A percentile compares a stretch with the other conserved stretches of the same genome.
Evolutionary conservation across 2,329 filamentous ascomycete genomes (phyloP).

Genomic region (Stemphylium vesicarium): DNA sequence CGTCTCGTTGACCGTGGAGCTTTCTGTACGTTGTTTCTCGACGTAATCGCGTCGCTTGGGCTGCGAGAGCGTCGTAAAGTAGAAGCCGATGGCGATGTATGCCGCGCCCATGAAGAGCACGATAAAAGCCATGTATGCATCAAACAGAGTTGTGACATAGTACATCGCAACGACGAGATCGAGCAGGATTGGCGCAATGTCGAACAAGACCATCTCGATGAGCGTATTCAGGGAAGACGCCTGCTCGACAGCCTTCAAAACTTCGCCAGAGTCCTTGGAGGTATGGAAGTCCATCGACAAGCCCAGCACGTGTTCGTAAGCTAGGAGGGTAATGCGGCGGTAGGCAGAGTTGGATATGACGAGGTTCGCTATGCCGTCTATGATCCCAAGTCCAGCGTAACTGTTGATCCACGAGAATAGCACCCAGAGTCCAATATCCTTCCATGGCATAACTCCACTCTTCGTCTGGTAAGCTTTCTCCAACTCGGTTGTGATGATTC

Average conservation of each 20-base stretch:
- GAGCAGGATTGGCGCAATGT: conserved; percentile 65
- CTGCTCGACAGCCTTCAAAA: conserved; percentile 70
- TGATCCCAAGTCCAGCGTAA: conserved; percentile 57
- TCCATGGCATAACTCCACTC: conserved; percentile 56
- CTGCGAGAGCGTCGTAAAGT: conserved; percentile 52
- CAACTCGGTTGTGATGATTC: conserved; percentile 77
- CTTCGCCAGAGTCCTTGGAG: conserved; percentile 67
- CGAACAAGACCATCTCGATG: conserved; percentile 65
- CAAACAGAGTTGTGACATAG: conserved; percentile 68
- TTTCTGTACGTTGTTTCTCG: conserved; percentile 57
- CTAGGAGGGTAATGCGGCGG: conserved; percentile 63
- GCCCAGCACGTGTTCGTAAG: conserved; percentile 72
- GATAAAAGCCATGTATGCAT: conserved; percentile 57
- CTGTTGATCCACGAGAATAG: conserved; percentile 57
- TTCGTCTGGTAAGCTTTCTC: conserved; percentile 42
- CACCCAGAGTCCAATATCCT: conserved; percentile 60
- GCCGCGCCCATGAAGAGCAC: conserved; percentile 48
- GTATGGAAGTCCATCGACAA: conserved; percentile 75
- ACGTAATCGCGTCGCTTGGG: conserved; percentile 49
- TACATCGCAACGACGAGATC: conserved; percentile 67
- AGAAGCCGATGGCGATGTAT: conserved; percentile 60
- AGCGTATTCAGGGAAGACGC: conserved; percentile 66
- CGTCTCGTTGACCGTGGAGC: conserved; percentile 63
- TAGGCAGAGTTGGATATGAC: conserved; percentile 65
- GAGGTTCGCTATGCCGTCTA: conserved; percentile 60